Evolutionary conservation across 345 rosid species (phyloP).

Genomic region (Boechera retrofracta): DNA sequence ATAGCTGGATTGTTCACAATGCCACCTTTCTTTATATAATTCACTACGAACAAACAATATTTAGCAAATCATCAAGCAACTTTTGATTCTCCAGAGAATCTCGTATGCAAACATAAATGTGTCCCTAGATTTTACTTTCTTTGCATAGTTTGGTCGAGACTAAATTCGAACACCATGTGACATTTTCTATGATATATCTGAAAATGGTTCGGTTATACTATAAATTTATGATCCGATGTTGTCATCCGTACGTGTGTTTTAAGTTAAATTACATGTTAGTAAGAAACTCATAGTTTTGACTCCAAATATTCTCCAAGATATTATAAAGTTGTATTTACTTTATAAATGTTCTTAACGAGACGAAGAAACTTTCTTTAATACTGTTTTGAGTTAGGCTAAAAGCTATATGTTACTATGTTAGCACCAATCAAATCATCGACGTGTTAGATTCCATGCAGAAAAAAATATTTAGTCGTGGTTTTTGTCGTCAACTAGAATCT

Average conservation of each 20-base stretch:
- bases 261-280: neutral
- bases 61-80: slow-evolving; percentile 17
- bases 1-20: neutral
- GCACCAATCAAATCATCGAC: slow-evolving; percentile 36
- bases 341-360: slow-evolving; percentile 12
- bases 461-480: neutral
- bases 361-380: neutral
- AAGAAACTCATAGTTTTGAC: neutral
- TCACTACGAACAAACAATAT: slow-evolving; percentile 9
- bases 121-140: neutral
- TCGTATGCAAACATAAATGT: neutral
- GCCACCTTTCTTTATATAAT: neutral
- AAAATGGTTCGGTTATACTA: neutral
- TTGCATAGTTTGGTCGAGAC: neutral
- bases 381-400: slow-evolving; percentile 32
- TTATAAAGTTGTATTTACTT: neutral
- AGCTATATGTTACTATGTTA: slow-evolving; percentile 23
- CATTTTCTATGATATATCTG: neutral
- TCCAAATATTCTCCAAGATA: neutral
- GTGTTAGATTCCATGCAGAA: slow-evolving; percentile 43
- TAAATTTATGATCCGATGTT: neutral
- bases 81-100: slow-evolving; percentile 6
- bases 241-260: neutral
- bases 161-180: neutral
- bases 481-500: slow-evolving; percentile 35